Conservation (phyloP, 805 yeast species). For the Kazachstania kunashirensis region DNA sequence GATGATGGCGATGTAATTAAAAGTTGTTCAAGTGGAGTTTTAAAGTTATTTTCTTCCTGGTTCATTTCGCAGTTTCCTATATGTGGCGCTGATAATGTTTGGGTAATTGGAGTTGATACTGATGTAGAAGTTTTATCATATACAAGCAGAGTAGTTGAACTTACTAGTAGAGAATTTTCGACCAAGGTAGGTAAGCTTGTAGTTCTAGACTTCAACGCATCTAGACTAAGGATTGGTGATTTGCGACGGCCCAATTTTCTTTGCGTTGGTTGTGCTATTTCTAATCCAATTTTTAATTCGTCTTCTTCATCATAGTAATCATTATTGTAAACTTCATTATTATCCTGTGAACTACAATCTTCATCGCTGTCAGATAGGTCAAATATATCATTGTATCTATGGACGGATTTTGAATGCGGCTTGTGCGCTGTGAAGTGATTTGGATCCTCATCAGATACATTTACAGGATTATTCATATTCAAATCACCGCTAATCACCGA, state of each 20-base stretch:
- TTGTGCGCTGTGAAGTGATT: background rate
- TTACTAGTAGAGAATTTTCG: too few species aligned
- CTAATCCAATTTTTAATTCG: background rate
- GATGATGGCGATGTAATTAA: background rate
- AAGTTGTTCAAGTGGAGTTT: background rate
- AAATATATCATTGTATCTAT: conserved; percentile 7
- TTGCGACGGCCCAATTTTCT: background rate
- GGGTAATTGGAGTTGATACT: too few species aligned
- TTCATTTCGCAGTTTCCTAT: too few species aligned
- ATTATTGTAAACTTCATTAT: background rate
- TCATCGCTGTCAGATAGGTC: conserved; percentile 7
- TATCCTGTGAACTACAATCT: background rate
- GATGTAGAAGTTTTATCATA: too few species aligned
- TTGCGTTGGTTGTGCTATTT: too few species aligned
- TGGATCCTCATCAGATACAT: too few species aligned
- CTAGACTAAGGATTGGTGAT: background rate
- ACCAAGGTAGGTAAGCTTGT: too few species aligned
- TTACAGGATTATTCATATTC: too few species aligned
- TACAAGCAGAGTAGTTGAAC: too few species aligned
- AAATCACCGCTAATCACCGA: too few species aligned
- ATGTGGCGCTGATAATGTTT: too few species aligned
- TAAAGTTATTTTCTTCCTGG: too few species aligned
- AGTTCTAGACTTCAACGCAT: background rate
- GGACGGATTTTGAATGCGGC: background rate
- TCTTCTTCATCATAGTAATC: background rate